Base-by-base conservation (phyloP, 31 red algal species). In the Asparagopsis taxiformis region DNA sequence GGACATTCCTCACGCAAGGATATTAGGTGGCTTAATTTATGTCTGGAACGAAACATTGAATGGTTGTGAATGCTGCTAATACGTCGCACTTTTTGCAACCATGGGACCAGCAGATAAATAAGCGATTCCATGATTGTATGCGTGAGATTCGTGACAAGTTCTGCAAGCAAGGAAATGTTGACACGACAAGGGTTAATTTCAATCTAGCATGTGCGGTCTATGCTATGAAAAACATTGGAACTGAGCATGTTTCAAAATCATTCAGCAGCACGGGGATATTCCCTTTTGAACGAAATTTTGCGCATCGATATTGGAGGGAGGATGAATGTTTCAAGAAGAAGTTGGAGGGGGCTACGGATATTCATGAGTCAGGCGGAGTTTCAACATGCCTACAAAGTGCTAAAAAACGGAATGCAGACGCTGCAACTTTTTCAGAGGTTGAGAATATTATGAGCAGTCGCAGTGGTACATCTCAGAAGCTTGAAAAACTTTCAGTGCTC, bases 41-140 rank as follows among this genome's bases (percentile, higher is more conserved):
- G 72, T 38, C 48, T 15, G 2, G 0, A 76, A 23, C 34, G 46
- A 1, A 19, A 31, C 17, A 62, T 63, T 3, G 72, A 76, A 38
- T 33, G 35, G 37, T 48, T n/a, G 49, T 64, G 8, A 76, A 76
- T 53, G 0, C 56, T 25, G 55, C 72, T 6, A 76, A 76, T 23
- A 76, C 72, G 4, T 76, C 55, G 15, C 29, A 76, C 58, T 46
- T 63, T 62, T 36, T 76, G 24, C 72, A 76, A 9, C 55, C 72
- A 31, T 37, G 69, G 56, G 53, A 74, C 53, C 69, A 74, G 37
- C 49, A 8, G 7, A 74, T 74, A 10, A 74, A 74, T n/a, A 67
- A 67, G 63, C 29, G 34, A 17, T 67, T 67, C 28, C 32, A 67
- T 22, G 63, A 67, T 19, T 10, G 37, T 13, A 67, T 48, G 63